Percentiles rank a stretch among this genome's conserved stretches.
Conservation (phyloP, 129 eudicot genomes). For the Arctium lappa region DNA sequence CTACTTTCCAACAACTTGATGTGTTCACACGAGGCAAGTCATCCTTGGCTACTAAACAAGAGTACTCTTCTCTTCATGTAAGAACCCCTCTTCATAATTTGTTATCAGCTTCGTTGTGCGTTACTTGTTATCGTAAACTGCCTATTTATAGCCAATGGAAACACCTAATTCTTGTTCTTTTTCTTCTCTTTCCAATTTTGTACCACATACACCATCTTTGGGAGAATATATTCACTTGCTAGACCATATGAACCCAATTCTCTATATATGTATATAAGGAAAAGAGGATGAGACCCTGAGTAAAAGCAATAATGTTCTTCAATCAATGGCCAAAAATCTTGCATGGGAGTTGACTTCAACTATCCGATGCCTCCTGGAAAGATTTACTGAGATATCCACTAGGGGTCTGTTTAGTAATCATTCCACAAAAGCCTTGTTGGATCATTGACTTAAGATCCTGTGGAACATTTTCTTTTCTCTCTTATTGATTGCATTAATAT, state of each 20-base stretch:
- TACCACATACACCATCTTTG: neutral
- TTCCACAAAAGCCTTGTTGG: neutral
- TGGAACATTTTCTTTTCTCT: neutral
- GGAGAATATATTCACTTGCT: neutral
- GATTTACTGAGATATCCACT: neutral
- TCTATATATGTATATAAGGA: neutral
- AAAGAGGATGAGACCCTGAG: neutral
- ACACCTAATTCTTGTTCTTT: neutral
- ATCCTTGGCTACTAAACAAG: conserved; percentile 27
- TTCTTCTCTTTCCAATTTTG: neutral
- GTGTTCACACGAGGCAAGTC: conserved; percentile 15
- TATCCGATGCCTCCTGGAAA: neutral
- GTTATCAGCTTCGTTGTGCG: neutral
- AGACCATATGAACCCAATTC: neutral
- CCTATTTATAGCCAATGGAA: neutral
- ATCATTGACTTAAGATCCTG: neutral
- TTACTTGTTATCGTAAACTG: neutral
- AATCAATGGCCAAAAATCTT: neutral
- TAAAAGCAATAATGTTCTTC: neutral
- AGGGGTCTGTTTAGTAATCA: neutral
- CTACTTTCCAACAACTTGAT: conserved; percentile 13
- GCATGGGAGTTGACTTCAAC: neutral
- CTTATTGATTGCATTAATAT: neutral
- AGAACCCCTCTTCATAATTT: neutral
- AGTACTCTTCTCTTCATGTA: conserved; percentile 10